A percentile compares a stretch with the other conserved stretches of the same genome.
phyloP scores from a whole-genome alignment of 768 basidiomycete species.

The Phaeotremella fagi region DNA sequence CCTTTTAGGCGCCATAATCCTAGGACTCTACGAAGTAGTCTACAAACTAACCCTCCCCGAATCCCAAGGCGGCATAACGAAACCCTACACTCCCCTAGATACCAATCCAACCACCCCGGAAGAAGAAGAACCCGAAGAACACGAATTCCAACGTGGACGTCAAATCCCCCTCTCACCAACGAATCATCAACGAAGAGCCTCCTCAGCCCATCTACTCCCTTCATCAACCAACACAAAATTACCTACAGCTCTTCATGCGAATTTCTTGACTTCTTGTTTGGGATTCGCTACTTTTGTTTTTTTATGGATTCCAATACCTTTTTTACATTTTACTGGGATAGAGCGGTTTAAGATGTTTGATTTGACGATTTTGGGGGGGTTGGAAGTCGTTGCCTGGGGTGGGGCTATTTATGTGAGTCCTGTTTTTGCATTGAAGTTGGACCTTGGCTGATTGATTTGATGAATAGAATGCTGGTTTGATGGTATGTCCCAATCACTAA shows the following conservation, averaged over 20 bases:
- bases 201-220: not conserved
- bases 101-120: not conserved
- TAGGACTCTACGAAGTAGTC: constrained; percentile 48
- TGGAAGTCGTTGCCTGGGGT: constrained; percentile 63
- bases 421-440: too few relatives aligned
- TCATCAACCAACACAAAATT: constrained; percentile 49
- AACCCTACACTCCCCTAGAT: not conserved
- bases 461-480: not conserved
- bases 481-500: constrained; percentile 17
- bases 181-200: constrained; percentile 23
- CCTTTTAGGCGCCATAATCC: constrained; percentile 34
- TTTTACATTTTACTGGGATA: constrained; percentile 63
- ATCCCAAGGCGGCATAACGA: constrained; percentile 31
- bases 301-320: constrained; percentile 72
- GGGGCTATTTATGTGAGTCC: constrained; percentile 60
- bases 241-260: constrained; percentile 80
- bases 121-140: not conserved
- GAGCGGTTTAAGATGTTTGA: constrained; percentile 59
- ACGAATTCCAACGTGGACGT: not conserved
- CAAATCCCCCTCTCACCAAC: constrained; percentile 1
- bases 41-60: constrained; percentile 47
- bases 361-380: constrained; percentile 52
- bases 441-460: not conserved
- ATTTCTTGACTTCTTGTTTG: constrained; percentile 72
- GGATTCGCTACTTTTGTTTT: constrained; percentile 68